phyloP scores from a whole-genome alignment of 805 yeast species.

The Saccharomycopsis capsularis region DNA sequence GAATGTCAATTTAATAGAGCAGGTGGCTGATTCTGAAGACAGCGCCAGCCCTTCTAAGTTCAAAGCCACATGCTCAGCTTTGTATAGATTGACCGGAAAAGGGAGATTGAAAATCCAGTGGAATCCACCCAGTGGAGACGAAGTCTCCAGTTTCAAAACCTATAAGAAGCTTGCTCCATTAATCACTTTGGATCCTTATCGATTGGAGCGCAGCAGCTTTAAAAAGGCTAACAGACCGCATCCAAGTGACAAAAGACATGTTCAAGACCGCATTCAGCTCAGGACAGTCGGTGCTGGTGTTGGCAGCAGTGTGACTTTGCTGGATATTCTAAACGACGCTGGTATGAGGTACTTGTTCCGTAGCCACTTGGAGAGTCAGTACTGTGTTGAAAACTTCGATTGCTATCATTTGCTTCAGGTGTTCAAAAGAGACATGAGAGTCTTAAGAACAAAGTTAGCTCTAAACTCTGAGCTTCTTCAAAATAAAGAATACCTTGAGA shows the following conservation, averaged over 20 bases:
- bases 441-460: slow-evolving; percentile 31
- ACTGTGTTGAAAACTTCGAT: slow-evolving; percentile 71
- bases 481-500: not conserved
- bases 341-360: slow-evolving; percentile 65
- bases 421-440: slow-evolving; percentile 40
- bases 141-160: not conserved
- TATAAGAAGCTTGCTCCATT: not conserved
- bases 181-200: not conserved
- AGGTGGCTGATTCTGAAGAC: slow-evolving; percentile 31
- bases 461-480: not conserved
- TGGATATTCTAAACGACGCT: slow-evolving; percentile 58
- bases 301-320: not conserved
- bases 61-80: slow-evolving; percentile 32
- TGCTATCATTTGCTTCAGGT: slow-evolving; percentile 55
- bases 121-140: slow-evolving; percentile 22
- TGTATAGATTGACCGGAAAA: slow-evolving; percentile 36
- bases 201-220: not conserved
- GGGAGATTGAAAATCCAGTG: slow-evolving; percentile 38
- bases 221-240: not conserved
- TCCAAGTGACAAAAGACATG: not conserved
- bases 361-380: slow-evolving; percentile 53
- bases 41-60: slow-evolving; percentile 24
- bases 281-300: not conserved
- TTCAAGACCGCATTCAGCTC: not conserved
- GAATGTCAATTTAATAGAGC: slow-evolving; percentile 40